Evolutionary conservation across 2,329 filamentous ascomycete genomes (phyloP), one percentile per base, ranked within the genome.

Genomic region (Aspergillus spinulosporus): DNA sequence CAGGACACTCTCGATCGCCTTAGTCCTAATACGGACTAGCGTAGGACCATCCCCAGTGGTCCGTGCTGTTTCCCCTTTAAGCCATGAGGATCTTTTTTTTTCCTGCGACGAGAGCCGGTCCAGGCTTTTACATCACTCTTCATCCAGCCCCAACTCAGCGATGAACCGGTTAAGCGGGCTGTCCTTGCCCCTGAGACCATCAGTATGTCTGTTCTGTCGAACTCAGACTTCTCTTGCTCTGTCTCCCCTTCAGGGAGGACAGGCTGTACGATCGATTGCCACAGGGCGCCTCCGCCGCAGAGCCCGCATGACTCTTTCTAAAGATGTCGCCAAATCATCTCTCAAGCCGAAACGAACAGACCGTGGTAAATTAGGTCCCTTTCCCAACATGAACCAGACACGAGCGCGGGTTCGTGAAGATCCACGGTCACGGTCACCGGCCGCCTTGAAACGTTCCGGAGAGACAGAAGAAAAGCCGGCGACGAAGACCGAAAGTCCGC

Each of bases 371-470:
- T 76, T 78, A 60, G 80, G 81, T 4, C 84, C 84, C 2, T 87
- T 84, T 66, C 80, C 78, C 14, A 82, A 76, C 6, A 84, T 85
- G 82, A 87, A 87, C 60, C 71, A 78, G 63, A 83, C 74, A 7
- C 70, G 76, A 37, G 78, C 79, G 11, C 72, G 73, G 8, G 75
- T 82, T 59, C 70, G 74, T 52, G 75, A 74, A 14, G 64, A 70
- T 8, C 72, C 77, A 12, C 67, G 66, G 29, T 44, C 69, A 21
- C 65, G 67, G 51, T 72, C 72, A 4, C 66, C 61, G 66, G 76
- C 79, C 7, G 73, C 79, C 47, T 69, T 76, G 49, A 79, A 75
- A 61, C 71, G 75, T 58, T 68, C 77, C 52, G 67, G 68, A 29
- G 67, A 72, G 34, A 57, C 66, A 34, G 70, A 67, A 28, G 59